Conservation (phyloP, 2,329 filamentous ascomycete species). For the Cadophora luteo-olivacea region DNA sequence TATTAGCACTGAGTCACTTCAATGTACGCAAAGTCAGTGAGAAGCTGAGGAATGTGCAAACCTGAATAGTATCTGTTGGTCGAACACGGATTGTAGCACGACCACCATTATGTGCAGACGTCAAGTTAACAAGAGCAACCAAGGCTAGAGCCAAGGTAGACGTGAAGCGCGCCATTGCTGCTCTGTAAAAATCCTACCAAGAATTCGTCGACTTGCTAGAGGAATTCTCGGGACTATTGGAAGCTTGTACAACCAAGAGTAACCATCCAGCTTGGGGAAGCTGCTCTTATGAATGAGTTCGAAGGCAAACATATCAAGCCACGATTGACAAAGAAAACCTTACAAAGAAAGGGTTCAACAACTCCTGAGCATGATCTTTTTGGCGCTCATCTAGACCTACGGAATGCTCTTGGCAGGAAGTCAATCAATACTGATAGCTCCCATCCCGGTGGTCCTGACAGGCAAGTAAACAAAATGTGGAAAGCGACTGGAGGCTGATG, state of each 20-base stretch:
- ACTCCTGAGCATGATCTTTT: background rate
- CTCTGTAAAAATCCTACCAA: background rate
- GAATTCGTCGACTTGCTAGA: background rate
- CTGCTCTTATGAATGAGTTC: background rate
- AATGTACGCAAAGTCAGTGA: background rate
- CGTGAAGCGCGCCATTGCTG: background rate
- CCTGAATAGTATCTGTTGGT: background rate
- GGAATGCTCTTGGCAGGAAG: background rate
- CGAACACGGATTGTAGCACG: slow-evolving; percentile 13
- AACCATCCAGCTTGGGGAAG: background rate
- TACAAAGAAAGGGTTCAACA: background rate
- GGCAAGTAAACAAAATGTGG: background rate
- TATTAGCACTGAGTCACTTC: background rate
- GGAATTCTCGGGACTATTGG: background rate
- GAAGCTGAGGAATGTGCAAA: background rate
- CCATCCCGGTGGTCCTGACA: background rate
- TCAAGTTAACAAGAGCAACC: background rate
- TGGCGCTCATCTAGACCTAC: slow-evolving; percentile 9
- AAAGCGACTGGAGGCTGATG: background rate
- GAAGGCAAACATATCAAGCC: background rate
- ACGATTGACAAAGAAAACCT: background rate
- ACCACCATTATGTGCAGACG: background rate
- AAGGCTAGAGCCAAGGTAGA: background rate
- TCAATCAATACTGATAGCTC: background rate
- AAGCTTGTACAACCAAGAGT: background rate